Conservation (phyloP, 2,329 filamentous ascomycete genomes). For the Biscogniauxia sp. region DNA sequence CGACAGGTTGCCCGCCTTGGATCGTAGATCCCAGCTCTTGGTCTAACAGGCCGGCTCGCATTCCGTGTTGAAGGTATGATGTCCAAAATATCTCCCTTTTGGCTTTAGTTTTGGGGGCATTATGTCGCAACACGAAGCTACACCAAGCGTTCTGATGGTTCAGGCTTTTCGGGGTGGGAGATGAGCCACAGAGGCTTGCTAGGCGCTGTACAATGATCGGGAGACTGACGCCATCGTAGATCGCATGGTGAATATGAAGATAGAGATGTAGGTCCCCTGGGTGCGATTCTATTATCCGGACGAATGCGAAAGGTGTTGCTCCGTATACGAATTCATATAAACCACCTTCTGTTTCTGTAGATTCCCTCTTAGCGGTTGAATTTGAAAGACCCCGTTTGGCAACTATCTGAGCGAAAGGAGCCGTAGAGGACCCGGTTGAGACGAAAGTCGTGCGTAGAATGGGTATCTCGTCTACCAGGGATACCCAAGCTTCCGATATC, state of each 20-base stretch:
- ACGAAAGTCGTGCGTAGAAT: slow-evolving; percentile 70
- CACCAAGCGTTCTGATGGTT: slow-evolving; percentile 23
- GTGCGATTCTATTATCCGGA: slow-evolving; percentile 18
- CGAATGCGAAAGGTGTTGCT: slow-evolving; percentile 24
- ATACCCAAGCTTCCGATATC: slow-evolving; percentile 60
- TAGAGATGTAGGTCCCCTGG: slow-evolving; percentile 36
- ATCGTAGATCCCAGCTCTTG: not conserved
- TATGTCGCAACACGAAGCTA: slow-evolving; percentile 22
- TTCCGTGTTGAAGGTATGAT: slow-evolving; percentile 39
- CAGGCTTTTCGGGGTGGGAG: not conserved
- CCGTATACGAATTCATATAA: slow-evolving; percentile 23
- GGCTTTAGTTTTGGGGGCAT: slow-evolving; percentile 7
- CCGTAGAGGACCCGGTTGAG: slow-evolving; percentile 41
- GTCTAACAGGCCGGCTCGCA: not conserved
- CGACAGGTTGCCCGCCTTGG: slow-evolving; percentile 4
- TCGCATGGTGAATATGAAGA: slow-evolving; percentile 74
- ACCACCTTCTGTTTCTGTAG: slow-evolving; percentile 16
- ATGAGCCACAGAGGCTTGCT: slow-evolving; percentile 20
- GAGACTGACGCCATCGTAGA: slow-evolving; percentile 85
- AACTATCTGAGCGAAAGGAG: slow-evolving; percentile 64
- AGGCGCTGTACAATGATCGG: slow-evolving; percentile 55
- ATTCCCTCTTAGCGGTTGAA: slow-evolving; percentile 24
- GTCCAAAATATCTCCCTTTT: slow-evolving; percentile 43
- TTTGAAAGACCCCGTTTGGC: slow-evolving; percentile 37
- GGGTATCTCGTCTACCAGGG: slow-evolving; percentile 52